These are phyloP conservation scores for Aspergillus wentii DNA, from an alignment of 495 filamentous ascomycete species.

Conservation along the genomic window DNA sequence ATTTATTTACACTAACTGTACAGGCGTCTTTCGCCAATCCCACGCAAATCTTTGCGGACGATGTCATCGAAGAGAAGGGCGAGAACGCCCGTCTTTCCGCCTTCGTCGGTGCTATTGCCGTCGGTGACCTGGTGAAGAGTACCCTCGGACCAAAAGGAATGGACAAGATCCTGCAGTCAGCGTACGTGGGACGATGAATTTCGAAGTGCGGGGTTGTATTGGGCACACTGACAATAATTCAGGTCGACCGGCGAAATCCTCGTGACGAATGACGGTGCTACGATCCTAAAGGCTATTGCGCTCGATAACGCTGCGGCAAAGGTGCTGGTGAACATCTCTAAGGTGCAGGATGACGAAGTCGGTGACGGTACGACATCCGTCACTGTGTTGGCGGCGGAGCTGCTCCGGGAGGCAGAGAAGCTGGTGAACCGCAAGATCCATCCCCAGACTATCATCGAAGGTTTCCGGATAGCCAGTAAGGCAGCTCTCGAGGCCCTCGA, in stretches of 20 bases:
- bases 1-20: background rate
- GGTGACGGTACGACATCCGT: slow-evolving; percentile 94
- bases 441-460: slow-evolving; percentile 98
- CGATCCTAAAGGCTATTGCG: slow-evolving; percentile 97
- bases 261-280: slow-evolving; percentile 98
- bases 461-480: slow-evolving; percentile 91
- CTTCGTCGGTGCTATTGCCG: slow-evolving; percentile 95
- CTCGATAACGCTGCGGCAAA: slow-evolving; percentile 98
- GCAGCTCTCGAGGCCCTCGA: slow-evolving; percentile 82
- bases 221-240: slow-evolving; percentile 14
- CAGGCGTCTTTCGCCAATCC: slow-evolving; percentile 66
- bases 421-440: slow-evolving; percentile 97
- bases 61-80: slow-evolving; percentile 95
- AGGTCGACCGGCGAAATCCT: slow-evolving; percentile 95
- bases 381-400: slow-evolving; percentile 88
- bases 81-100: slow-evolving; percentile 97
- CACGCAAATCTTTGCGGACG: slow-evolving; percentile 97
- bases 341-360: slow-evolving; percentile 98
- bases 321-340: slow-evolving; percentile 93
- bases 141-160: slow-evolving; percentile 97
- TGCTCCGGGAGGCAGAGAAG: slow-evolving; percentile 94
- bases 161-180: slow-evolving; percentile 99
- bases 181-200: slow-evolving; percentile 53
- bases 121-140: slow-evolving; percentile 94
- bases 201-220: slow-evolving; percentile 11